Percentiles rank a stretch among this genome's conserved stretches.
Conservation (phyloP, 2,329 filamentous ascomycete genomes). For the Pseudocercospora fijiensis region DNA sequence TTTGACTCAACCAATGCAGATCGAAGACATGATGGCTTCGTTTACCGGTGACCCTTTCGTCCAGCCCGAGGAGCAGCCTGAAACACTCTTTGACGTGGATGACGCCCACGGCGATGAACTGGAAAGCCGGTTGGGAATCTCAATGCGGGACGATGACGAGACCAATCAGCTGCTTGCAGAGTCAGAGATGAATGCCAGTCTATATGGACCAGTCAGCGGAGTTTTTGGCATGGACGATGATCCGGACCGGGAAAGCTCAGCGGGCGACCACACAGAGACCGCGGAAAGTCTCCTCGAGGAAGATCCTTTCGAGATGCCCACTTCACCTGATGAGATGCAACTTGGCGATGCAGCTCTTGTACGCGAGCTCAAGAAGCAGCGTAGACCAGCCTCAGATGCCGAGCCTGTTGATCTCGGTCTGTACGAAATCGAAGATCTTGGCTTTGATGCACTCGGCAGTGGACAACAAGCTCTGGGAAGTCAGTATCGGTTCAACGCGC, state of each 20-base stretch:
- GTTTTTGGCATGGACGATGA: slow-evolving; percentile 30
- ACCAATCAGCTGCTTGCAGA: slow-evolving; percentile 43
- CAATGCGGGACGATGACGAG: slow-evolving; percentile 23
- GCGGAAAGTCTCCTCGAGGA: slow-evolving; percentile 41
- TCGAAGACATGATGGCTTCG: slow-evolving; percentile 85
- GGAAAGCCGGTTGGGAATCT: slow-evolving; percentile 33
- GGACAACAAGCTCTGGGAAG: slow-evolving; percentile 33
- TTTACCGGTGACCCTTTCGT: slow-evolving; percentile 84
- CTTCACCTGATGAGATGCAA: slow-evolving; percentile 29
- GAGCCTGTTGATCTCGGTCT: slow-evolving; percentile 31
- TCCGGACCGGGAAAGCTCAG: slow-evolving; percentile 24
- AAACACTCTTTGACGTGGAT: slow-evolving; percentile 46
- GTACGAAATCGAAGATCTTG: slow-evolving; percentile 37
- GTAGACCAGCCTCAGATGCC: slow-evolving; percentile 21
- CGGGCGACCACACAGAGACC: slow-evolving; percentile 32
- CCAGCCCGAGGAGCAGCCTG: slow-evolving; percentile 59
- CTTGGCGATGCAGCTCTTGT: slow-evolving; percentile 37
- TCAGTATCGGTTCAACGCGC: slow-evolving; percentile 36
- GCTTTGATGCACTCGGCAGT: slow-evolving; percentile 36
- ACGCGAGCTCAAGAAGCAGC: slow-evolving; percentile 36
- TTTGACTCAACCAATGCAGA: slow-evolving; percentile 78
- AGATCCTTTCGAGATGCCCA: slow-evolving; percentile 42
- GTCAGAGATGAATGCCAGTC: slow-evolving; percentile 35
- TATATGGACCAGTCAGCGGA: slow-evolving; percentile 38
- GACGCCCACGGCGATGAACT: slow-evolving; percentile 30